Percentiles rank a stretch among this genome's conserved stretches.
Conservation (phyloP, 108 stramenopile species). For the Schizochytrium sp. region DNA sequence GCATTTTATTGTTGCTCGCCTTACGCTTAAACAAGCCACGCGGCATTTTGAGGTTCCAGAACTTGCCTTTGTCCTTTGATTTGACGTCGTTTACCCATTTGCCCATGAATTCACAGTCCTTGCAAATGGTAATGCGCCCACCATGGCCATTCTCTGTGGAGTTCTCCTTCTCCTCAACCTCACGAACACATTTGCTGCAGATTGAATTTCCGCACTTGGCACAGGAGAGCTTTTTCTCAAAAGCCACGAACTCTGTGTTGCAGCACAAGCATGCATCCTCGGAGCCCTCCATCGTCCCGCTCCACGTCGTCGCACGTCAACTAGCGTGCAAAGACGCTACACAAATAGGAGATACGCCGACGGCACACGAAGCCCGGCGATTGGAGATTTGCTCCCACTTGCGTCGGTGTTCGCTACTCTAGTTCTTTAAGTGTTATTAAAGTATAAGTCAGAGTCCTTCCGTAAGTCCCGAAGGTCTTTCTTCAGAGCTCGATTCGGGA, state of each 20-base stretch:
- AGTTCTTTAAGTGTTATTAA: too few relatives aligned
- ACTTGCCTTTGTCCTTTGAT: constrained; percentile 26
- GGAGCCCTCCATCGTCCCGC: neutral
- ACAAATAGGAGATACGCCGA: too few relatives aligned
- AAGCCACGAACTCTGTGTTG: constrained; percentile 30
- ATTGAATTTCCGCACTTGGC: constrained; percentile 19
- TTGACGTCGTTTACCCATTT: constrained; percentile 57
- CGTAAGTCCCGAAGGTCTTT: too few relatives aligned
- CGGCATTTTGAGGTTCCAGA: constrained; percentile 59
- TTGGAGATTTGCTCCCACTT: too few relatives aligned
- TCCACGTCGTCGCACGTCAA: too few relatives aligned
- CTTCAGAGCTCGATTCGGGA: too few relatives aligned
- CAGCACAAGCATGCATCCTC: constrained; percentile 52
- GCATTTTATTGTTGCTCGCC: constrained; percentile 30
- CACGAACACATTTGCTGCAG: constrained; percentile 52
- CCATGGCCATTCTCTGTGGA: neutral
- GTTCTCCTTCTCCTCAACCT: constrained; percentile 3
- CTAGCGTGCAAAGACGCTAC: too few relatives aligned
- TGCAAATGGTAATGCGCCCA: constrained; percentile 28
- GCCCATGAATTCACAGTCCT: constrained; percentile 58
- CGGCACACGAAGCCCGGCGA: too few relatives aligned
- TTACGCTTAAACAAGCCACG: constrained; percentile 32
- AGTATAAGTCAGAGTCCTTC: too few relatives aligned
- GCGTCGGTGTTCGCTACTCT: too few relatives aligned
- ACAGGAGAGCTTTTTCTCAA: constrained; percentile 6